phyloP scores from a whole-genome alignment of 2,329 filamentous ascomycete genomes.

The Ascochyta clinopodiicola region DNA sequence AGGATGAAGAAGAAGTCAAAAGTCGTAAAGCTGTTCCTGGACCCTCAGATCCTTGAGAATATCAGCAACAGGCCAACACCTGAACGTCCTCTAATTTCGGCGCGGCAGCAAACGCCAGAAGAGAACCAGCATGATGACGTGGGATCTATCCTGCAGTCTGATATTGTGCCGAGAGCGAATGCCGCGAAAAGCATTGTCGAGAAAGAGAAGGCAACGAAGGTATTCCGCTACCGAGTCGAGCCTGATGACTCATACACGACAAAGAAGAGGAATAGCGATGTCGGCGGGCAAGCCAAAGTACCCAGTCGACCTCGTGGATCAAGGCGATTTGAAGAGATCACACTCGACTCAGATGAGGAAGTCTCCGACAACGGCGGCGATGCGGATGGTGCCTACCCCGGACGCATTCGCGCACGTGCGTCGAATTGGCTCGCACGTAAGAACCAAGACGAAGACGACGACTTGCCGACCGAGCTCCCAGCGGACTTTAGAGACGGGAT shows the following conservation, averaged over 20 bases:
- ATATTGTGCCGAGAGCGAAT: slow-evolving; percentile 35
- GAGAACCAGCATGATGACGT: slow-evolving; percentile 31
- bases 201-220: slow-evolving; percentile 43
- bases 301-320: slow-evolving; percentile 30
- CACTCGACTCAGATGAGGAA: slow-evolving; percentile 55
- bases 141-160: slow-evolving; percentile 47
- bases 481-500: slow-evolving; percentile 49
- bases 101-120: slow-evolving; percentile 29
- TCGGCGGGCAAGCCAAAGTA: slow-evolving; percentile 29
- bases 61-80: slow-evolving; percentile 42
- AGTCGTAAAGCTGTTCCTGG: slow-evolving; percentile 51
- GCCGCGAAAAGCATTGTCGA: slow-evolving; percentile 20
- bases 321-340: slow-evolving; percentile 54
- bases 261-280: slow-evolving; percentile 34
- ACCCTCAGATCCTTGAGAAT: slow-evolving; percentile 45
- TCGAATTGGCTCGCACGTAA: slow-evolving; percentile 53
- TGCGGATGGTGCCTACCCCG: slow-evolving; percentile 20
- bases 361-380: slow-evolving; percentile 29
- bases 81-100: slow-evolving; percentile 24
- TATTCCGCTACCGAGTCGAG: slow-evolving; percentile 47
- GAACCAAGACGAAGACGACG: slow-evolving; percentile 49
- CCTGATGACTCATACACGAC: slow-evolving; percentile 52
- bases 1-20: slow-evolving; percentile 54
- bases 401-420: slow-evolving; percentile 31
- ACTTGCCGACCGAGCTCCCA: slow-evolving; percentile 53